Conservation (phyloP, 2,329 filamentous ascomycete species). For the Exophiala dermatitidis region DNA sequence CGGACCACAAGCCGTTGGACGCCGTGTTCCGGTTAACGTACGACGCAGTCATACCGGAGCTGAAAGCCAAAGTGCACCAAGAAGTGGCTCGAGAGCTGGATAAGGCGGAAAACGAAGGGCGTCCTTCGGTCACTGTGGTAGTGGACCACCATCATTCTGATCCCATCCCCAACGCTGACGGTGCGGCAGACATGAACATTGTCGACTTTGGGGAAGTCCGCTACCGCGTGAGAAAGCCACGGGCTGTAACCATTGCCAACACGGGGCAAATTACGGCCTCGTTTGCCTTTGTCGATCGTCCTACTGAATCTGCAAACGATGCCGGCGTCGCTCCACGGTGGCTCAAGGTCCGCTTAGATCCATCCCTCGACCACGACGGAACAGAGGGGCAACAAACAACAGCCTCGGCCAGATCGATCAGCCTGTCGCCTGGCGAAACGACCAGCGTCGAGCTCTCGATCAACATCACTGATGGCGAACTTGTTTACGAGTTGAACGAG, state of each 20-base stretch:
- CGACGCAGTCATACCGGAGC: conserved; percentile 74
- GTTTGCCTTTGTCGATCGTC: conserved; percentile 66
- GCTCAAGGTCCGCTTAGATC: conserved; percentile 61
- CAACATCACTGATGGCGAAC: conserved; percentile 55
- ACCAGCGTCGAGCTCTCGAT: conserved; percentile 62
- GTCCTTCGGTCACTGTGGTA: conserved; percentile 74
- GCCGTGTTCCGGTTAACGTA: conserved; percentile 79
- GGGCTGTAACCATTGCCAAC: conserved; percentile 78
- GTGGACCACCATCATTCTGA: conserved; percentile 53
- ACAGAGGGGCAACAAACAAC: conserved; percentile 27
- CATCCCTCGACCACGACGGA: conserved; percentile 24
- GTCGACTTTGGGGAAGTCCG: conserved; percentile 72
- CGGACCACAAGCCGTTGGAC: conserved; percentile 87
- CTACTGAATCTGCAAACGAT: conserved; percentile 7
- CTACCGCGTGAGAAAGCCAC: conserved; percentile 59
- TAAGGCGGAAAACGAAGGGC: conserved; percentile 80
- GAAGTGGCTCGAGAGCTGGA: conserved; percentile 86
- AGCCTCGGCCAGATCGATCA: conserved; percentile 42
- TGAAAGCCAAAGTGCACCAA: conserved; percentile 75
- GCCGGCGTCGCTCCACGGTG: conserved; percentile 50
- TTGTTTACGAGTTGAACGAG: conserved; percentile 66
- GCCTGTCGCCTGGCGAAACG: conserved; percentile 77
- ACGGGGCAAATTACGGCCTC: conserved; percentile 75
- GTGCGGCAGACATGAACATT: conserved; percentile 41
- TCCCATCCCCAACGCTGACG: conserved; percentile 37